Evolutionary conservation across 2,329 filamentous ascomycete genomes (phyloP).

Genomic region (Talaromyces sp.): DNA sequence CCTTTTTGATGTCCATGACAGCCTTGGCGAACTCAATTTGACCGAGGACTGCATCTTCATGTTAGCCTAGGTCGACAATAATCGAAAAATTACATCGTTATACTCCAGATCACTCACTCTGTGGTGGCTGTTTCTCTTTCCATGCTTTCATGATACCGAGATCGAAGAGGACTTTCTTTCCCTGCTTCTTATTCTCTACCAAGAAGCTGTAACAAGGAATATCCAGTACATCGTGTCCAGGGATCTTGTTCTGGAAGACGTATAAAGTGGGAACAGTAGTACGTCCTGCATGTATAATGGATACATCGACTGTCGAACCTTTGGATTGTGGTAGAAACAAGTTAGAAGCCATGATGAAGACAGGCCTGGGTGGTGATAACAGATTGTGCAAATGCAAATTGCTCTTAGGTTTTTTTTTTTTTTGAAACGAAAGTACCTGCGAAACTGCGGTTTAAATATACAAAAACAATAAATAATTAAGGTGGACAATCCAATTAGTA

Average conservation of each 20-base stretch:
- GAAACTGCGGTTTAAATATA: too few relatives aligned
- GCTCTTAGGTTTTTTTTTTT: too few relatives aligned
- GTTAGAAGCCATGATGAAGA: neutral
- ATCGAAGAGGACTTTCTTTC: conserved; percentile 24
- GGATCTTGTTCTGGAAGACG: neutral
- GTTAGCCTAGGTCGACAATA: neutral
- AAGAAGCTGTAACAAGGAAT: conserved; percentile 10
- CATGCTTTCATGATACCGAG: conserved; percentile 29
- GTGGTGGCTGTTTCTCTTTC: conserved; percentile 20
- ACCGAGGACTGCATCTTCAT: neutral
- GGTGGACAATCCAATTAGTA: too few relatives aligned
- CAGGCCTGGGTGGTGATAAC: too few relatives aligned
- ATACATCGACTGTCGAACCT: conserved; percentile 2
- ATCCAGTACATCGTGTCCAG: neutral
- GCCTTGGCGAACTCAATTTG: conserved; percentile 1
- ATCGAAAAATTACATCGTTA: conserved; percentile 16
- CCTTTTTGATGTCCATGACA: conserved; percentile 10
- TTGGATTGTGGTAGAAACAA: neutral
- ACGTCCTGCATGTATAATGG: neutral
- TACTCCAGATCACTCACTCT: conserved; percentile 9
- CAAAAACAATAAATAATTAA: too few relatives aligned
- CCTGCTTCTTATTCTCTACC: conserved; percentile 6
- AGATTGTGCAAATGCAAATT: too few relatives aligned
- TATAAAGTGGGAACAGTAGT: neutral
- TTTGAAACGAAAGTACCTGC: too few relatives aligned